Conservation (phyloP, 108 stramenopile genomes). For the Conticribra guillardii region DNA sequence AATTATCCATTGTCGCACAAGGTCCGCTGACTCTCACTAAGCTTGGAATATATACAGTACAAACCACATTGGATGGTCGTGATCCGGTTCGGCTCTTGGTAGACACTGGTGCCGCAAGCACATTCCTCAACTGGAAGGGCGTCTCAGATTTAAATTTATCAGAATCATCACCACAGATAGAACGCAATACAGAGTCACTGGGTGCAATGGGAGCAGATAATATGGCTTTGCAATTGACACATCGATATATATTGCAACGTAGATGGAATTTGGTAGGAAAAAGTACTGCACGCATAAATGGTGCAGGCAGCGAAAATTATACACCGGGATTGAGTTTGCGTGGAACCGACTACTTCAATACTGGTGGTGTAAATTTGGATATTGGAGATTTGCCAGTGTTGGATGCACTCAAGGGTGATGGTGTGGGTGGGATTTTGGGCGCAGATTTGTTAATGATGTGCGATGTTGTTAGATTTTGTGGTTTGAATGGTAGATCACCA, state of each 20-base stretch:
- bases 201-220: constrained; percentile 82
- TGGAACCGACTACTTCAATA: constrained; percentile 4
- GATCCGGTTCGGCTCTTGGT: constrained; percentile 81
- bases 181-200: constrained; percentile 38
- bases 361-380: constrained; percentile 54
- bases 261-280: constrained; percentile 51
- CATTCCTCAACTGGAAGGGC: constrained; percentile 74
- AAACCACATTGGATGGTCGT: constrained; percentile 60
- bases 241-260: constrained; percentile 57
- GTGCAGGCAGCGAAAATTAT: constrained; percentile 2
- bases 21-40: constrained; percentile 45
- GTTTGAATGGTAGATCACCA: constrained; percentile 27
- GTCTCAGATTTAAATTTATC: constrained; percentile 56
- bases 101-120: constrained; percentile 71
- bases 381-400: constrained; percentile 78
- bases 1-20: constrained; percentile 41
- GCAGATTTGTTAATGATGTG: constrained; percentile 71
- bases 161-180: constrained; percentile 32
- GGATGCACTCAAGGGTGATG: constrained; percentile 54
- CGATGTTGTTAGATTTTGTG: constrained; percentile 43
- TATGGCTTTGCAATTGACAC: constrained; percentile 66
- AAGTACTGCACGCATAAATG: constrained; percentile 1
- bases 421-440: constrained; percentile 77
- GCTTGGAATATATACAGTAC: constrained; percentile 64
- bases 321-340: constrained; percentile 23